Conservation (phyloP, 2,329 filamentous ascomycete genomes). For the Alternaria brassicae region DNA sequence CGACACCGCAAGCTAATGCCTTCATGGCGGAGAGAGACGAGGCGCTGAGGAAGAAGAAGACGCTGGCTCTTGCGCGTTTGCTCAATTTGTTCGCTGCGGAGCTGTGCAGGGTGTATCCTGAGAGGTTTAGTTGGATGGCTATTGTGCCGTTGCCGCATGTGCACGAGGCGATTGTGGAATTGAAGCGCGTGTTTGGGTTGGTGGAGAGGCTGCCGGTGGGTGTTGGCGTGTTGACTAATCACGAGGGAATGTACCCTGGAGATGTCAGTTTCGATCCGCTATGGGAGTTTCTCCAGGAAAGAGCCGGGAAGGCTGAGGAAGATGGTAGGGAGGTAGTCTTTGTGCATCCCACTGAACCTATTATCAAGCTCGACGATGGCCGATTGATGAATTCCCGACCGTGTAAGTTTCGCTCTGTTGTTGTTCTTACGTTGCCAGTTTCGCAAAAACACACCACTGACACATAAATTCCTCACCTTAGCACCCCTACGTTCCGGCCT, state of each 20-base stretch:
- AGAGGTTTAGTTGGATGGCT: slow-evolving; percentile 40
- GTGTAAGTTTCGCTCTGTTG: slow-evolving; percentile 29
- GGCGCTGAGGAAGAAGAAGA: slow-evolving; percentile 26
- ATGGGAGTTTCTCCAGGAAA: slow-evolving; percentile 38
- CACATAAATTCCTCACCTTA: slow-evolving; percentile 8
- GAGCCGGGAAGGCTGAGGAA: slow-evolving; percentile 9
- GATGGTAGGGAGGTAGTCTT: slow-evolving; percentile 41
- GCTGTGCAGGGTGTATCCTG: slow-evolving; percentile 33
- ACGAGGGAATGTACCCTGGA: slow-evolving; percentile 45
- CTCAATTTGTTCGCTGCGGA: slow-evolving; percentile 44
- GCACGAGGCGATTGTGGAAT: slow-evolving; percentile 38
- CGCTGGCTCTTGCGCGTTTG: slow-evolving; percentile 43
- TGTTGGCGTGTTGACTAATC: slow-evolving; percentile 45
- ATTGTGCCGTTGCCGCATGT: slow-evolving; percentile 43
- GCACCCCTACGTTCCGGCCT: slow-evolving; percentile 46
- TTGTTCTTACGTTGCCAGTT: neutral
- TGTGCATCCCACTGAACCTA: slow-evolving; percentile 47
- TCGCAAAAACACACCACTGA: neutral
- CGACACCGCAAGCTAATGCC: slow-evolving; percentile 47
- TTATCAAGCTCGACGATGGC: slow-evolving; percentile 38
- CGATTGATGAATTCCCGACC: slow-evolving; percentile 37
- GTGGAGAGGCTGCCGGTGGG: slow-evolving; percentile 41
- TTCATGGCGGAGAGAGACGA: slow-evolving; percentile 29
- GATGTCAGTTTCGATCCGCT: slow-evolving; percentile 34
- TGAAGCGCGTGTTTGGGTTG: slow-evolving; percentile 33